These are phyloP conservation scores for Nevesoporus exiguus DNA, from an alignment of 768 basidiomycete species.

Conservation along the genomic window DNA sequence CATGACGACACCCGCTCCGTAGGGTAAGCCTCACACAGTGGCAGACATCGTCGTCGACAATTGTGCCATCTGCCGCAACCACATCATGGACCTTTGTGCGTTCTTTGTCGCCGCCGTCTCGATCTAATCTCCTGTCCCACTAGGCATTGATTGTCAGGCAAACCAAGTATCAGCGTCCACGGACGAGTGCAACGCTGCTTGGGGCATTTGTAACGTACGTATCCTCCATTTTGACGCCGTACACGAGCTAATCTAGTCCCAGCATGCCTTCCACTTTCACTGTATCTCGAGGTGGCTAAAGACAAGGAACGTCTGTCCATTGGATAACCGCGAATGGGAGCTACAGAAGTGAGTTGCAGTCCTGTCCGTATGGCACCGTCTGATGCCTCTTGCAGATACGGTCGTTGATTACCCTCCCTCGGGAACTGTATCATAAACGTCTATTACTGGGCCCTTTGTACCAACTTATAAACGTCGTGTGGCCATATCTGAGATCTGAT, in stretches of 20 bases:
- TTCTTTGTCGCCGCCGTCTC: constrained; percentile 7
- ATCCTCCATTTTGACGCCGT: neutral
- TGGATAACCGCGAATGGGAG: constrained; percentile 97
- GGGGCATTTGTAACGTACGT: constrained; percentile 95
- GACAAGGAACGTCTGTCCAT: constrained; percentile 91
- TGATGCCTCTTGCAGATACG: constrained; percentile 32
- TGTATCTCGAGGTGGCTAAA: constrained; percentile 99
- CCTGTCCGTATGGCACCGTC: neutral
- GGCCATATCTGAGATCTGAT: neutral
- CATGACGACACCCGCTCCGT: neutral
- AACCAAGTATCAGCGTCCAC: constrained; percentile 96
- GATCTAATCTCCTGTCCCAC: constrained; percentile 3
- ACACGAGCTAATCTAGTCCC: constrained; percentile 2
- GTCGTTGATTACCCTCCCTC: constrained; percentile 23
- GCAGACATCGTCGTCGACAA: constrained; percentile 98
- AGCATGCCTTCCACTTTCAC: constrained; percentile 99
- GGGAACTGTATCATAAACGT: constrained; percentile 21
- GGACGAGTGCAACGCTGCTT: constrained; percentile 96
- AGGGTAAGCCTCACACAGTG: constrained; percentile 10
- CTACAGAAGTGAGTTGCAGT: constrained; percentile 78
- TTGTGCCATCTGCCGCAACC: constrained; percentile 99
- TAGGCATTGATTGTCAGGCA: constrained; percentile 99
- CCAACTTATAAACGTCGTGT: neutral
- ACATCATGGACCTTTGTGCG: constrained; percentile 99
- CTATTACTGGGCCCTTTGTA: constrained; percentile 12